Evolutionary conservation across 106 monocot species (phyloP).

Genomic region (Triglochin maritima): DNA sequence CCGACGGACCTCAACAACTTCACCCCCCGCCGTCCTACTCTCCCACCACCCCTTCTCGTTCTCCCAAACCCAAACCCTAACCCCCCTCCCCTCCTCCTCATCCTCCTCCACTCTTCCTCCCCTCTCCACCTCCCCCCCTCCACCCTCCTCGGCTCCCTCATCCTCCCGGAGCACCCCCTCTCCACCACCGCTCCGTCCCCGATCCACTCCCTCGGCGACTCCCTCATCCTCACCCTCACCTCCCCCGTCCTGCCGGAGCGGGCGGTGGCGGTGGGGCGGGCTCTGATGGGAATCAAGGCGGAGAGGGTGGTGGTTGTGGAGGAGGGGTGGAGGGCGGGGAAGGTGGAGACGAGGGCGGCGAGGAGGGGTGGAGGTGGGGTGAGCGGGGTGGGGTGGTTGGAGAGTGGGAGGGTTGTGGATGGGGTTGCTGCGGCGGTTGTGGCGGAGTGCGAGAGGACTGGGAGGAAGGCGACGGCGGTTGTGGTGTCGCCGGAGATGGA

Average conservation of each 20-base stretch:
- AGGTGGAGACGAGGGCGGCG: conserved; percentile 44
- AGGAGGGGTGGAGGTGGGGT: conserved; percentile 30
- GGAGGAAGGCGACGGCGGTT: too few relatives aligned
- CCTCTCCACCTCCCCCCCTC: too few relatives aligned
- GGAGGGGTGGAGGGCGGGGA: conserved; percentile 14
- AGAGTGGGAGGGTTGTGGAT: conserved; percentile 47
- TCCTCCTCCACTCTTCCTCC: too few relatives aligned
- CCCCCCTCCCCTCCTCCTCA: too few relatives aligned
- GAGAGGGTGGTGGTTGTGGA: conserved; percentile 13
- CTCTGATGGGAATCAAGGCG: conserved; percentile 35
- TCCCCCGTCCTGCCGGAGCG: conserved; percentile 22
- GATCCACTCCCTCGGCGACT: too few relatives aligned
- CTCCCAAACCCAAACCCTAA: conserved; percentile 14
- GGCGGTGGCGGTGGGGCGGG: conserved; percentile 28
- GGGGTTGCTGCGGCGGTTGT: conserved; percentile 28
- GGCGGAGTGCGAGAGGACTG: too few relatives aligned
- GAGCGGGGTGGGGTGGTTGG: conserved; percentile 57
- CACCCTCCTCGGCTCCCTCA: too few relatives aligned
- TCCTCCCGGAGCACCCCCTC: background rate
- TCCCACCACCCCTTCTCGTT: conserved; percentile 42
- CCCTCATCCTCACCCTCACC: too few relatives aligned
- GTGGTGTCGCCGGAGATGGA: too few relatives aligned
- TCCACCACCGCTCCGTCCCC: too few relatives aligned
- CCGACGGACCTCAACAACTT: conserved; percentile 56
- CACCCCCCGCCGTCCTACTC: conserved; percentile 23